Base-by-base conservation (phyloP, 768 basidiomycete genomes). In the Lyophyllum shimeji region DNA sequence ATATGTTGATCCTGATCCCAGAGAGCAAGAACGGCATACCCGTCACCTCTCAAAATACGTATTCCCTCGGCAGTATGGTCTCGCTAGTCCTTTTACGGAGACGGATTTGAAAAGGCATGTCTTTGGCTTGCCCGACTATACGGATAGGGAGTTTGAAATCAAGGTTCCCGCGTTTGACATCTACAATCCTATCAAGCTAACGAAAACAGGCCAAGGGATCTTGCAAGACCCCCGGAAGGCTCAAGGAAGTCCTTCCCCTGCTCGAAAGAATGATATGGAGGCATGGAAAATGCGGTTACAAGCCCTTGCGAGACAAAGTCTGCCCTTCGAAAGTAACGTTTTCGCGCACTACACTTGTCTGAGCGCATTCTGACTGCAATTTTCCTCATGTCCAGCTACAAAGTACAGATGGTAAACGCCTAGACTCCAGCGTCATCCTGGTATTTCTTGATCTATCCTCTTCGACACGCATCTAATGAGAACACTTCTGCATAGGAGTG, bases 31-130 rank as follows among this genome's bases (percentile, higher is more conserved):
- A 43, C 76, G 76, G 37, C 68, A 82, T 37, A 79, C 82, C 0
- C 79, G 88, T 39, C 85, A 85, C 59, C 70, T 93, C 1, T 78
- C 88, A 31, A 95, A 94, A 71, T 88, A 93, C 63, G 74, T 98
- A 1, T 96, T 98, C 63, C 86, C 94, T 8, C 78, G 86, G 39
- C 90, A 94, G 62, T 93, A 86, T 63, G 80, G 82, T 0, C 65
- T 97, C 1, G 65, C 76, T 4, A 89, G 75, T 60, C 78, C 86
- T 1, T 95, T 94, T 63, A 46, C 64, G 53, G 21, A 59, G 11
- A 46, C 54, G 7, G 34, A 40, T 8, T 60, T 58, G 17, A 69
- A 61, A 31, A 69, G 64, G 42, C 63, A 69, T 43, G 58, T 64
- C 0, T 72, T 71, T 42, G 68, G 70, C 25, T 74, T 79, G 56